Base-by-base conservation (phyloP, 2,329 filamentous ascomycete species). In the Aspergillus cejpii region DNA sequence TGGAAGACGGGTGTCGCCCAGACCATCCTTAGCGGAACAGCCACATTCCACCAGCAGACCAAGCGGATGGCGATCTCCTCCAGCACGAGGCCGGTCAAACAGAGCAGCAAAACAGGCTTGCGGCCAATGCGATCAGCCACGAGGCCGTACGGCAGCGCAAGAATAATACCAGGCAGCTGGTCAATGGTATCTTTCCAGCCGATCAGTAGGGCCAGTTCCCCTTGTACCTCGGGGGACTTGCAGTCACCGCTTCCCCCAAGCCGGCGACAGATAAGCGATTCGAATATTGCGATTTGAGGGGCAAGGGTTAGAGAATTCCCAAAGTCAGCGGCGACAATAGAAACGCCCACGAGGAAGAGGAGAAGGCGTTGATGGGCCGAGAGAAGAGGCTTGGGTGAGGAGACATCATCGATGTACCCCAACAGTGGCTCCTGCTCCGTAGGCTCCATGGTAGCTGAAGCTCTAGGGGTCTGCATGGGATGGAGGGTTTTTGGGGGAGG, bases 1-100 rank as follows among this genome's bases (percentile, higher is more conserved):
- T 51, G 49, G 33, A 51, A 49, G 5, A 51, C 21, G n/a, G 49
- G 28, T 4, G 44, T 45, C 21, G 49, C 45, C 49, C 49, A 51
- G 19, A 51, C 33, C 8, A 43, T 41, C 12, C 41, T 41, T 1
- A 37, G 49, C 6, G 49, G 43, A 17, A 51, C 43, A n/a, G 12
- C 24, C 12, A 36, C 26, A 43, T 42, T 41, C 10, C 44, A 48
- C 45, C 41, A 45, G 45, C 48, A 42, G 11, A 51, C 49, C 6
- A 49, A 4, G 3, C 49, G 26, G 10, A 49, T 28, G 1, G 37
- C 33, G 6, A 42, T 20, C 37, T 47, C 49, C 27, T 47, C 24
- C 41, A 47, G 24, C 7, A 43, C 14, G 6, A 41, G 10, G 10
- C 49, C 47, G 5, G 33, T 14, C 29, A 51, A 24, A 24, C 49